Evolutionary conservation across 176 grass and related monocot genomes (phyloP).

Genomic region (Oryza rufipogon): DNA sequence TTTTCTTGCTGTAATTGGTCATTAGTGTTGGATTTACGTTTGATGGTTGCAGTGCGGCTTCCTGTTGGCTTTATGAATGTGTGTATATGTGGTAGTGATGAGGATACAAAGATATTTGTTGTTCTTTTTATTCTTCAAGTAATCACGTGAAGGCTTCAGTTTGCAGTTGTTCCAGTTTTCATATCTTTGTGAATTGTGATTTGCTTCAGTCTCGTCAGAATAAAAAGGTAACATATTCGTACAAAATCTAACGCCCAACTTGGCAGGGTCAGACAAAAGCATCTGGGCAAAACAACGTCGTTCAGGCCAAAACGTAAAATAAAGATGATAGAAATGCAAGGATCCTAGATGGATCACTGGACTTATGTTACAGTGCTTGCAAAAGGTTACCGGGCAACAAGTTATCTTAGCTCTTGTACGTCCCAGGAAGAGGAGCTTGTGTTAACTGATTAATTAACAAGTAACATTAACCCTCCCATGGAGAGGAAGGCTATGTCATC

Average conservation of each 20-base stretch:
- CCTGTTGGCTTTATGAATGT: conserved; percentile 29
- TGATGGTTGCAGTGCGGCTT: conserved; percentile 14
- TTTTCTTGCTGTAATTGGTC: conserved; percentile 32
- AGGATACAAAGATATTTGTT: background rate
- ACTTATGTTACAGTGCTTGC: background rate
- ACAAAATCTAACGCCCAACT: too few species aligned
- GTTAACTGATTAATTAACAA: background rate
- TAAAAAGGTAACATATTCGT: background rate
- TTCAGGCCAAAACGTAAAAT: background rate
- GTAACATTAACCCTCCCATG: background rate
- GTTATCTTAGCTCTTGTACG: conserved; percentile 28
- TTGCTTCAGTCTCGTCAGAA: background rate
- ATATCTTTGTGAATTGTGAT: background rate
- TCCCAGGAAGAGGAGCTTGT: background rate
- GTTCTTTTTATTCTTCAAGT: background rate
- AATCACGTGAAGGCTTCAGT: background rate
- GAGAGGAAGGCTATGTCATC: background rate
- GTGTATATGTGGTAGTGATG: conserved; percentile 58
- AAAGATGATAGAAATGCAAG: background rate
- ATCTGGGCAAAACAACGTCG: too few species aligned
- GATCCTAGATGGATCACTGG: background rate
- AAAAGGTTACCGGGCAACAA: background rate
- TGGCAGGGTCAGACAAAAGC: background rate
- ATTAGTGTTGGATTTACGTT: conserved; percentile 38
- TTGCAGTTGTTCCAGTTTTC: background rate